phyloP scores from a whole-genome alignment of 2,329 filamentous ascomycete genomes.

The Rhynchosporium agropyri region DNA sequence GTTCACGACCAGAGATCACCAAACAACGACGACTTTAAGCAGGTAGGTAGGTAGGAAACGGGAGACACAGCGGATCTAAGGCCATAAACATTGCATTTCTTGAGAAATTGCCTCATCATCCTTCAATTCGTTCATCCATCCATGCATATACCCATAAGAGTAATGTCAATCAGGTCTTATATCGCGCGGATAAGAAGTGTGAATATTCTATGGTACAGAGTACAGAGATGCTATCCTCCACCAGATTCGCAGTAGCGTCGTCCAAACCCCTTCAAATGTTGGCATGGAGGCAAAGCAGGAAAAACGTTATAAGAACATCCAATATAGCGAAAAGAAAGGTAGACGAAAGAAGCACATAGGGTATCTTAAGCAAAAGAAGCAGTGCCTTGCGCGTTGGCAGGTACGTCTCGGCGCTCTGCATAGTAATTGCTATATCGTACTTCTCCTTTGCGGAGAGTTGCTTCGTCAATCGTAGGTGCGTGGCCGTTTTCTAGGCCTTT shows the following conservation, averaged over 20 bases:
- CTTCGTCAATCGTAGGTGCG: conserved; percentile 47
- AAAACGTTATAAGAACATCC: neutral
- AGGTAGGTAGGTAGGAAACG: neutral
- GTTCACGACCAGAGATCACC: too few relatives aligned
- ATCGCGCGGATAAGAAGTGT: neutral
- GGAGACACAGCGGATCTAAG: too few relatives aligned
- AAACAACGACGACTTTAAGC: too few relatives aligned
- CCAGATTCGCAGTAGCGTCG: too few relatives aligned
- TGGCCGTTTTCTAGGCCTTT: conserved; percentile 49
- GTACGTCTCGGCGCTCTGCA: conserved; percentile 39
- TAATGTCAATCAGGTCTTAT: too few relatives aligned
- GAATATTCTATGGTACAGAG: too few relatives aligned
- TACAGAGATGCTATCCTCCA: too few relatives aligned
- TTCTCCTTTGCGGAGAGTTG: conserved; percentile 47
- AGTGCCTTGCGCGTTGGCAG: conserved; percentile 37
- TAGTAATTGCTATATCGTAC: conserved; percentile 50
- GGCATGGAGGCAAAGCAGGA: neutral
- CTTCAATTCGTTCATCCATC: neutral
- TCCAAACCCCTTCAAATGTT: too few relatives aligned
- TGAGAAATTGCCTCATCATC: neutral
- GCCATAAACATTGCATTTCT: too few relatives aligned
- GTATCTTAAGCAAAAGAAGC: conserved; percentile 33
- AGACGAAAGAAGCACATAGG: neutral
- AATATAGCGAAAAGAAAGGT: neutral
- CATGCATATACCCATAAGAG: neutral